Evolutionary conservation across 257 asterid genomes (phyloP).

Genomic region (Vinca minor): DNA sequence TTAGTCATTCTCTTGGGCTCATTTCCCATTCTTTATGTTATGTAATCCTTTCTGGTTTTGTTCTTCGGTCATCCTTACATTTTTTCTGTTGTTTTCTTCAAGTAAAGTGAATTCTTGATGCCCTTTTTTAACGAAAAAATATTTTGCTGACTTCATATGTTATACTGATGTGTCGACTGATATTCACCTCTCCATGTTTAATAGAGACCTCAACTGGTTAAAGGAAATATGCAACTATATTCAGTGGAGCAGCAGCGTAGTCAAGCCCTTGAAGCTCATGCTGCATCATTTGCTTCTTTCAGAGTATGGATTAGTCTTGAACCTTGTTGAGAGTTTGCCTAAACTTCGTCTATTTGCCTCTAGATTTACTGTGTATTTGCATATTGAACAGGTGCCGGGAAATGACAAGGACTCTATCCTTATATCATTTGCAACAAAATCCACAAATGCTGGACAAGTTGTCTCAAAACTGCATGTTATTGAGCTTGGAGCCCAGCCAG

Average conservation of each 20-base stretch:
- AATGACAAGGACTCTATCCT: slow-evolving; percentile 91
- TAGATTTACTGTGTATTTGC: slow-evolving; percentile 12
- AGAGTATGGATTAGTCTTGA: slow-evolving; percentile 39
- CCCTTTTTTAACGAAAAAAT: neutral
- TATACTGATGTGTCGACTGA: neutral
- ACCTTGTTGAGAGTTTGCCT: slow-evolving; percentile 9
- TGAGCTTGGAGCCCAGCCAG: slow-evolving; percentile 98
- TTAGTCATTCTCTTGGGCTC: neutral
- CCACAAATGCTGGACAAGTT: slow-evolving; percentile 77
- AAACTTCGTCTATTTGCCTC: neutral
- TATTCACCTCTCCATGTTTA: slow-evolving; percentile 8
- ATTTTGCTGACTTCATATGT: neutral
- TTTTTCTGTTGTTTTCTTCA: neutral
- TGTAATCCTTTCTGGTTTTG: neutral
- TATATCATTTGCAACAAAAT: slow-evolving; percentile 81
- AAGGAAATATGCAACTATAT: slow-evolving; percentile 93
- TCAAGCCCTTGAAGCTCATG: slow-evolving; percentile 98
- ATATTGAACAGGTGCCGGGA: slow-evolving; percentile 59
- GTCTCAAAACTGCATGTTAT: slow-evolving; percentile 87
- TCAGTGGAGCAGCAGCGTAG: slow-evolving; percentile 97
- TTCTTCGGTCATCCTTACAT: too few relatives aligned
- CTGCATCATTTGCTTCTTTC: slow-evolving; percentile 87
- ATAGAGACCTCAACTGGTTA: slow-evolving; percentile 93
- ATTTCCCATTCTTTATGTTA: neutral
- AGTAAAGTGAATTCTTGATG: neutral